Conservation (phyloP, 768 basidiomycete species). For the Fibroporia radiculosa region DNA sequence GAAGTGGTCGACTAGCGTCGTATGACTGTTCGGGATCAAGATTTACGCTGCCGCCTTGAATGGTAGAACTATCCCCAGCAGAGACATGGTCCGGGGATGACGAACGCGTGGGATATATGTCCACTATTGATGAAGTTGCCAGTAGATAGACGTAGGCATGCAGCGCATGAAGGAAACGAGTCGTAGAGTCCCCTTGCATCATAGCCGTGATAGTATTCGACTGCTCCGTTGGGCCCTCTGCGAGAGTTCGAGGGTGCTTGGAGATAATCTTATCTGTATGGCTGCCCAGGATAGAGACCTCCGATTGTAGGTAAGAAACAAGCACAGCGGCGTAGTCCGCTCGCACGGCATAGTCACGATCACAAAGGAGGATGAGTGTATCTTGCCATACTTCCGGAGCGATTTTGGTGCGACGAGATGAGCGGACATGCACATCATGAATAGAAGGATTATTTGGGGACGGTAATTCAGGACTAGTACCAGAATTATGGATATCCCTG, state of each 20-base stretch:
- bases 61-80: slow-evolving; percentile 4
- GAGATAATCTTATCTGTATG: slow-evolving; percentile 36
- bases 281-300: slow-evolving; percentile 62
- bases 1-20: slow-evolving; percentile 31
- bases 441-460: slow-evolving; percentile 4
- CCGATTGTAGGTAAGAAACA: slow-evolving; percentile 67
- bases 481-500: slow-evolving; percentile 3
- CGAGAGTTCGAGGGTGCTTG: slow-evolving; percentile 36
- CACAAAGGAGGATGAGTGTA: slow-evolving; percentile 77
- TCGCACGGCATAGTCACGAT: slow-evolving; percentile 68
- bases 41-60: slow-evolving; percentile 8
- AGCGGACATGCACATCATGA: slow-evolving; percentile 24
- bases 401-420: slow-evolving; percentile 57
- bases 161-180: slow-evolving; percentile 69
- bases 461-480: slow-evolving; percentile 9
- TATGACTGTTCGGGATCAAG: slow-evolving; percentile 22
- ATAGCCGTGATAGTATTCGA: slow-evolving; percentile 37
- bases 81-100: slow-evolving; percentile 28
- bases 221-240: slow-evolving; percentile 44
- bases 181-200: slow-evolving; percentile 54
- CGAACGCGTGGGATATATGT: slow-evolving; percentile 33
- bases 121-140: slow-evolving; percentile 62
- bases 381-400: slow-evolving; percentile 89
- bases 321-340: slow-evolving; percentile 69
- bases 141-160: slow-evolving; percentile 79